Evolutionary conservation across 1,284 basidiomycete genomes (phyloP), one percentile per base, ranked within the genome.

Genomic region (Rhizoctonia solani): DNA sequence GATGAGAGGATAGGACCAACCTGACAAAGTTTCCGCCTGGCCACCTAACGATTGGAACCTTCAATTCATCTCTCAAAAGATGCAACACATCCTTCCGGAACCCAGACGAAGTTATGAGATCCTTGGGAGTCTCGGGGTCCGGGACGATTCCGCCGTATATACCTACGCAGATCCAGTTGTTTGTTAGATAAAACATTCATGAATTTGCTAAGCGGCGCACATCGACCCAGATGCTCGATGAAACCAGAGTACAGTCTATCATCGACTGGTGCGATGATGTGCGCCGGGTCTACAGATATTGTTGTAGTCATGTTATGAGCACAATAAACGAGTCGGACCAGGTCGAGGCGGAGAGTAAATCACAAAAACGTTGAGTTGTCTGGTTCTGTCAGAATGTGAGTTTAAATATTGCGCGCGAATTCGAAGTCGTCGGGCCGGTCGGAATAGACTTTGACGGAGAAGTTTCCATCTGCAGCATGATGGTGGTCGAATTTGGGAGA

Each of bases 201-300:
- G 87, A 71, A 87, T n/a, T 21, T 9, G 44, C 6, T 19, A 39
- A 14, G 8, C 5, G 13, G 42, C 59, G 50, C 25, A 63, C 86
- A 85, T 56, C 85, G 75, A 0, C 82, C 82, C 73, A 87, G 81
- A 70, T 87, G 84, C 73, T 87, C 85, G 25, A 85, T 81, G 74
- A 86, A 87, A 1, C 85, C 84, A 25, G 83, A 83, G 74, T 85
- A 86, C 72, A 87, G 81, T 32, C 70, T 71, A 23, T 52, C 46
- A 49, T 68, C 63, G 16, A 70, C 66, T 16, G 47, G 54, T 16
- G 65, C 63, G 25, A 69, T 66, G 41, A 54, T 41, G 13, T 66
- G 53, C 6, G 65, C 47, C 1, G 68, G 68, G 49, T 69, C 68
- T 16, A 69, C 42, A 30, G 23, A 50, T 9, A 69, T 66, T 4